phyloP scores from a whole-genome alignment of 495 filamentous ascomycete genomes.

The Tuber melanosporum region DNA sequence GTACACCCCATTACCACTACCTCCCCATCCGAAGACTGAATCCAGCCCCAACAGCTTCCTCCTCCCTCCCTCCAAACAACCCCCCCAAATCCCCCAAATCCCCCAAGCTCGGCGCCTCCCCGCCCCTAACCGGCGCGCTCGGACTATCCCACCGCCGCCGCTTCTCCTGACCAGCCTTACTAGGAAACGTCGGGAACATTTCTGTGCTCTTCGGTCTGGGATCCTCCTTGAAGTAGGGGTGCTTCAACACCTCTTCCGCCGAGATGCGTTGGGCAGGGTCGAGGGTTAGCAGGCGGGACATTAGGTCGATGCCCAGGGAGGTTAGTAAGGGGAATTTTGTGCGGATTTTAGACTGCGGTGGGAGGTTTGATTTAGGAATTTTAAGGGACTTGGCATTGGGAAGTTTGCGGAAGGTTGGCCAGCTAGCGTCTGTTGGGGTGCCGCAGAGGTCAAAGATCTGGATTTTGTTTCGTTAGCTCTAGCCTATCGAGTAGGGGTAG shows the following conservation, averaged over 20 bases:
- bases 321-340: constrained; percentile 77
- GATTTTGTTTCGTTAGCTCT: constrained; percentile 26
- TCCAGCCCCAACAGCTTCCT: constrained; percentile 61
- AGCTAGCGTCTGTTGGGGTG: constrained; percentile 75
- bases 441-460: constrained; percentile 85
- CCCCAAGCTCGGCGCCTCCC: constrained; percentile 58
- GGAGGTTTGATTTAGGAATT: constrained; percentile 53
- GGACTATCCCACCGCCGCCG: constrained; percentile 66
- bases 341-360: constrained; percentile 50
- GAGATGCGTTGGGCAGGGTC: constrained; percentile 66
- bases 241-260: constrained; percentile 61
- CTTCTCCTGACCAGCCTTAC: constrained; percentile 88
- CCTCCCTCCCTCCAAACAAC: constrained; percentile 62
- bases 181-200: constrained; percentile 89
- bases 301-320: constrained; percentile 60
- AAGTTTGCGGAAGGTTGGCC: constrained; percentile 80
- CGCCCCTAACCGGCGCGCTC: constrained; percentile 76
- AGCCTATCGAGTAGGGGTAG: neutral
- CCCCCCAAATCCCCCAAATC: constrained; percentile 69
- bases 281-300: constrained; percentile 63
- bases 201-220: constrained; percentile 77
- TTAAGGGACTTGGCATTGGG: constrained; percentile 82
- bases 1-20: constrained; percentile 11
- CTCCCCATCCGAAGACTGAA: constrained; percentile 68
- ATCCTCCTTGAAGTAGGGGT: constrained; percentile 83